phyloP scores from a whole-genome alignment of 108 stramenopile genomes.

The Pseudonitzschia pungens region DNA sequence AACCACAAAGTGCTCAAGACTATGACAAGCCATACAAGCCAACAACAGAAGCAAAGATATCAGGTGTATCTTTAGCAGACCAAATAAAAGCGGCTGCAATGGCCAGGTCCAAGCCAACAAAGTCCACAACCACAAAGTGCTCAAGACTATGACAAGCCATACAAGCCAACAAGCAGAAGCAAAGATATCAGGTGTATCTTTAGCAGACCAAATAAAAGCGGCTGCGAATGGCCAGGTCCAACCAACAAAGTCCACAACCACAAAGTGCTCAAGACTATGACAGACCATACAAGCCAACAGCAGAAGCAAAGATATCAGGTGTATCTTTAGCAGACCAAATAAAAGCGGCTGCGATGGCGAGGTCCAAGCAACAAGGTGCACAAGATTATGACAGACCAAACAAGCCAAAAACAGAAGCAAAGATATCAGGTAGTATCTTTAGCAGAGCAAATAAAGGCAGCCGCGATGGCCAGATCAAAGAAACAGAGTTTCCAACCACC shows the following conservation, averaged over 20 bases:
- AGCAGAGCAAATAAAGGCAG: no score
- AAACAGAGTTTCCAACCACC: not conserved
- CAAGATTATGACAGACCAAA: not conserved
- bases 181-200: not conserved
- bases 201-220: not conserved
- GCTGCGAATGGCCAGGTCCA: not conserved
- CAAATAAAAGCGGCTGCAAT: not conserved
- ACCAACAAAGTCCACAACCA: not conserved
- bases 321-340: not conserved
- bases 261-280: not conserved
- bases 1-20: not conserved
- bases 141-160: not conserved
- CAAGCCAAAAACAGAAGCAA: no score
- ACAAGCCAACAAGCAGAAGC: not conserved
- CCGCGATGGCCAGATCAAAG: no score
- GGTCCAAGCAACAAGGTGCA: no score
- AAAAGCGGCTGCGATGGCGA: no score
- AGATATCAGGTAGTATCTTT: no score
- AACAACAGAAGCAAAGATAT: not conserved
- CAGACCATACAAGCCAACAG: not conserved
- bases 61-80: not conserved
- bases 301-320: no score
- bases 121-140: not conserved
- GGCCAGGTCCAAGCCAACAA: not conserved
- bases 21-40: slow-evolving; percentile 1